Percentiles rank a stretch among this genome's conserved stretches.
Evolutionary conservation across 2,329 filamentous ascomycete species (phyloP).

Genomic region (Mycocentrospora acerina): DNA sequence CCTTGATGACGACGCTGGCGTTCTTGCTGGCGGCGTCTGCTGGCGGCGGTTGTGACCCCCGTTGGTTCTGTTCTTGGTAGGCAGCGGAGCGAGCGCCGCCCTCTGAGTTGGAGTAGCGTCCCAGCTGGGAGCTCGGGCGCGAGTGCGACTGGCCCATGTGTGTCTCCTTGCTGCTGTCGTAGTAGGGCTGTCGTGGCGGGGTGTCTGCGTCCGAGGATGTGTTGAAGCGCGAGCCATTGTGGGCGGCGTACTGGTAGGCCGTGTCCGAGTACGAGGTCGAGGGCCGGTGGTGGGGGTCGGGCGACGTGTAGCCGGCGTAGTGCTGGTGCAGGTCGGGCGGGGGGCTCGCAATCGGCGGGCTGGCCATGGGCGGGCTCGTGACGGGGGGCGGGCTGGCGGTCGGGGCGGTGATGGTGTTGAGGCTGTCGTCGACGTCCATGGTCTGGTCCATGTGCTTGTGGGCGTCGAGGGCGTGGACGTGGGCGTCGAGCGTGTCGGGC

Average conservation of each 20-base stretch:
- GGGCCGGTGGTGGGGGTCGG: conserved; percentile 51
- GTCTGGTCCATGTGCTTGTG: conserved; percentile 39
- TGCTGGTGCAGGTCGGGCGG: conserved; percentile 42
- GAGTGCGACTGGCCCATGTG: conserved; percentile 40
- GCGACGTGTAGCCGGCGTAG: conserved; percentile 35
- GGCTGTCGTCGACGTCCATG: conserved; percentile 49
- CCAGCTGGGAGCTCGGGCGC: conserved; percentile 54
- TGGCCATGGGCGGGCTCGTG: conserved; percentile 20
- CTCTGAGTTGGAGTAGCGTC: conserved; percentile 51
- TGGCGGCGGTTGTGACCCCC: conserved; percentile 41
- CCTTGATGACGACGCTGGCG: conserved; percentile 89
- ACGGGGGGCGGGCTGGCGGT: conserved; percentile 10
- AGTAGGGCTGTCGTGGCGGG: conserved; percentile 39
- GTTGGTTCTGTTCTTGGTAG: conserved; percentile 53
- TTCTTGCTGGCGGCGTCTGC: conserved; percentile 50
- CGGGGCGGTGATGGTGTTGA: conserved; percentile 50
- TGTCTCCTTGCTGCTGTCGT: conserved; percentile 35
- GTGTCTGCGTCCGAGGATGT: conserved; percentile 53
- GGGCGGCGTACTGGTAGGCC: conserved; percentile 43
- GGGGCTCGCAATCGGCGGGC: conserved; percentile 31
- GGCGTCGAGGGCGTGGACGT: conserved; percentile 21
- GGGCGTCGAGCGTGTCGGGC: no score
- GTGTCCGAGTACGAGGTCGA: conserved; percentile 58
- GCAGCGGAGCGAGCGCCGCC: conserved; percentile 35
- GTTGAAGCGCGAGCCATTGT: conserved; percentile 44